Percentiles rank a stretch among this genome's conserved stretches.
Conservation (phyloP, 352 stramenopile genomes). For the Aphanomyces astaci region DNA sequence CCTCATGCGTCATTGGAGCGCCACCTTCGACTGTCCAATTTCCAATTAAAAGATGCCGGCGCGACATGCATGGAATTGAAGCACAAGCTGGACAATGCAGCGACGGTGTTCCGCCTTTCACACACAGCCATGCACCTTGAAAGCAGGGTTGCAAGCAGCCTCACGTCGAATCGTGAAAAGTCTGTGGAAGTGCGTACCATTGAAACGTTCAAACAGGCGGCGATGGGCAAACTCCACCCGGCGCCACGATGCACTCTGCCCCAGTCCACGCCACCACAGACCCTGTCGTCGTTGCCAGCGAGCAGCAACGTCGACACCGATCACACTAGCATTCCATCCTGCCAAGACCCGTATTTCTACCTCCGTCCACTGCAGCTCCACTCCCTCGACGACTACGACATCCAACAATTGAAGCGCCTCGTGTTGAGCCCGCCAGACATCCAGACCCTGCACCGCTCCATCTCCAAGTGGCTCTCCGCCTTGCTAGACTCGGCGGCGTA, state of each 20-base stretch:
- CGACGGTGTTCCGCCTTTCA: not conserved
- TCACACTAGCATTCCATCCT: not conserved
- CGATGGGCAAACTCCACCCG: not conserved
- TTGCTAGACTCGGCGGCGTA: not conserved
- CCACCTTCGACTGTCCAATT: not conserved
- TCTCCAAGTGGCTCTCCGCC: not conserved
- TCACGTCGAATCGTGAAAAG: not conserved
- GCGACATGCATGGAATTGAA: not conserved
- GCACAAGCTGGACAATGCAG: not conserved
- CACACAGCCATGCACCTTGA: not conserved
- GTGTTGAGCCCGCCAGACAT: slow-evolving; percentile 6
- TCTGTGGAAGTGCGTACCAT: not conserved
- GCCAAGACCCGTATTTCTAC: slow-evolving; percentile 5
- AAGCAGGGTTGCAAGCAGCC: not conserved
- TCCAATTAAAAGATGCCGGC: not conserved
- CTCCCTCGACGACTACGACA: not conserved
- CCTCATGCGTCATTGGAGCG: not conserved
- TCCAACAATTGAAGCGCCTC: slow-evolving; percentile 1
- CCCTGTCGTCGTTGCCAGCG: not conserved
- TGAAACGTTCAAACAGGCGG: not conserved
- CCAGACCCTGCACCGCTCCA: not conserved
- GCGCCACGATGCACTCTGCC: not conserved
- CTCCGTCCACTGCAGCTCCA: not conserved
- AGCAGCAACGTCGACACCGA: too few species aligned
- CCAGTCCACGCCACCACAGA: too few species aligned